Conservation (phyloP, 345 rosid species). For the Gossypium arboreum region DNA sequence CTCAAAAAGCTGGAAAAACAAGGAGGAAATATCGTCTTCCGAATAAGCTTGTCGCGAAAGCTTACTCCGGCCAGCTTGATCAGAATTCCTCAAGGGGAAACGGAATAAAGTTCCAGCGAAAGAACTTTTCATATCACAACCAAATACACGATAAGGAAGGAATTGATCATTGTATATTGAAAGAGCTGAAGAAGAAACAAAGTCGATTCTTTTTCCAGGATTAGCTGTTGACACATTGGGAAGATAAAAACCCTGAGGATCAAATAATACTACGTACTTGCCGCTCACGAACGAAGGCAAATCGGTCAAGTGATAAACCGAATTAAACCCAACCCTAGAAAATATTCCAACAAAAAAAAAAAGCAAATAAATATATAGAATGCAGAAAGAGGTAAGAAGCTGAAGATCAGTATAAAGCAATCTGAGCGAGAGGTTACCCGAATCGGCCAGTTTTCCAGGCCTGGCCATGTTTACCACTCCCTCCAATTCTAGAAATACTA, state of each 20-base stretch:
- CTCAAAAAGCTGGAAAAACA: slow-evolving; percentile 72
- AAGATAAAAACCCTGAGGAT: slow-evolving; percentile 82
- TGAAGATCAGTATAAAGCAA: background rate
- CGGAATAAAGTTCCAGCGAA: slow-evolving; percentile 87
- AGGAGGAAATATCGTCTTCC: slow-evolving; percentile 52
- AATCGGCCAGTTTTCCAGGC: slow-evolving; percentile 91
- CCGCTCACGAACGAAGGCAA: slow-evolving; percentile 95
- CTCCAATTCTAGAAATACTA: slow-evolving; percentile 86
- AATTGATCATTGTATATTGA: slow-evolving; percentile 71
- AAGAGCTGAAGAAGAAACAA: slow-evolving; percentile 67
- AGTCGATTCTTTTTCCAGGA: slow-evolving; percentile 92
- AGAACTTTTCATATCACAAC: slow-evolving; percentile 73
- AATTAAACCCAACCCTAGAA: slow-evolving; percentile 86
- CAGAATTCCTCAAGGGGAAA: slow-evolving; percentile 76
- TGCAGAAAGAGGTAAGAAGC: background rate
- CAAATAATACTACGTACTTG: slow-evolving; percentile 74
- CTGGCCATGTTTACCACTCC: slow-evolving; percentile 72
- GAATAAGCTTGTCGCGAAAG: slow-evolving; percentile 83
- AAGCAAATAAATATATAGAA: slow-evolving; percentile 15
- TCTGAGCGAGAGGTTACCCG: slow-evolving; percentile 41
- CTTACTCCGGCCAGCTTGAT: slow-evolving; percentile 72
- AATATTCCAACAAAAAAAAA: background rate
- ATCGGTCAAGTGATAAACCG: slow-evolving; percentile 92
- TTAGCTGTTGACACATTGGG: slow-evolving; percentile 84
- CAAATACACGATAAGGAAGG: slow-evolving; percentile 80